Evolutionary conservation across 352 stramenopile genomes (phyloP).

Genomic region (Globisporangium radiosum): DNA sequence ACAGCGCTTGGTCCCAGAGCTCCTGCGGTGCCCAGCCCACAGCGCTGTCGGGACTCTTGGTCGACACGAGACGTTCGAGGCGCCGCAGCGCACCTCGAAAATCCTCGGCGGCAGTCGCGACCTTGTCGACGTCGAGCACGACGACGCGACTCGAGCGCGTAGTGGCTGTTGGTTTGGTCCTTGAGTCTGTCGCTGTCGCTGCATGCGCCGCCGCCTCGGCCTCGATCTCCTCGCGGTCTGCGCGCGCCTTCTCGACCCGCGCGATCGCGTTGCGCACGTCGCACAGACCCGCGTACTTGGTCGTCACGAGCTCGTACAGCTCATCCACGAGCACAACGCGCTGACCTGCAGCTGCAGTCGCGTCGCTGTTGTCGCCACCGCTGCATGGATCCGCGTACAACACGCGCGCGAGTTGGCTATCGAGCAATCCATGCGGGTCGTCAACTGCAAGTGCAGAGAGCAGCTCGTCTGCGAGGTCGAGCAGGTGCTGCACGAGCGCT

Average conservation of each 20-base stretch:
- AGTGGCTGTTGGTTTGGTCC: conserved; percentile 1
- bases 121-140: conserved; percentile 19
- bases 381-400: neutral
- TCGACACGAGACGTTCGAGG: conserved; percentile 23
- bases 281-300: conserved; percentile 18
- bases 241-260: conserved; percentile 2
- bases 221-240: conserved; percentile 4
- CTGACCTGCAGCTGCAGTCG: neutral
- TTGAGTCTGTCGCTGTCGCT: neutral
- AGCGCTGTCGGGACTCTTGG: conserved; percentile 35
- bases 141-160: conserved; percentile 11
- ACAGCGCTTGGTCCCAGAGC: conserved; percentile 55
- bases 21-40: conserved; percentile 41
- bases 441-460: conserved; percentile 6
- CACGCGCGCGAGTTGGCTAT: neutral
- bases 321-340: conserved; percentile 17
- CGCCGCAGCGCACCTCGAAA: conserved; percentile 24
- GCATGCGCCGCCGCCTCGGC: neutral
- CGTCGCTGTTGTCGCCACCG: neutral
- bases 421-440: conserved; percentile 11
- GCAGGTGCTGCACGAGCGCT: conserved; percentile 23
- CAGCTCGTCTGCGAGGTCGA: conserved; percentile 29
- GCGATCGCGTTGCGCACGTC: conserved; percentile 11
- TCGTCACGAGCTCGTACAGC: conserved; percentile 17
- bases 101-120: conserved; percentile 22